Evolutionary conservation across 805 yeast genomes (phyloP).

Genomic region (Lachancea meyersii): DNA sequence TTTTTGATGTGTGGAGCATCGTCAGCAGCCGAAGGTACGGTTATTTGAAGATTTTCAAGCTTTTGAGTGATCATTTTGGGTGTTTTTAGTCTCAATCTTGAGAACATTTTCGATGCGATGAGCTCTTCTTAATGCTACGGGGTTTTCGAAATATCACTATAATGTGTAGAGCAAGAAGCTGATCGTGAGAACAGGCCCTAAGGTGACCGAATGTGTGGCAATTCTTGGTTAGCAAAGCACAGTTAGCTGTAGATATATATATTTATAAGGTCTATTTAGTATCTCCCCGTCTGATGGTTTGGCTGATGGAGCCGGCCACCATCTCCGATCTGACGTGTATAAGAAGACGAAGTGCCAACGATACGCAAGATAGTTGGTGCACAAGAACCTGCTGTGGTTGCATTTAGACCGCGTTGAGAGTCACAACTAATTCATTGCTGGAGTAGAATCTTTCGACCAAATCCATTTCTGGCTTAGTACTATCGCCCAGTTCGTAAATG

Average conservation of each 20-base stretch:
- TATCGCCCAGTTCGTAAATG: conserved; percentile 75
- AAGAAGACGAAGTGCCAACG: too few species aligned
- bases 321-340: too few species aligned
- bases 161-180: too few species aligned
- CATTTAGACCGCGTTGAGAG: neutral
- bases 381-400: too few species aligned
- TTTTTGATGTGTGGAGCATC: neutral
- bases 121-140: neutral
- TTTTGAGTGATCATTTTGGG: conserved; percentile 1
- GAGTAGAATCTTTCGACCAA: conserved; percentile 72
- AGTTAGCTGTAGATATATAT: too few species aligned
- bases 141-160: neutral
- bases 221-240: too few species aligned
- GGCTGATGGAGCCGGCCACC: too few species aligned
- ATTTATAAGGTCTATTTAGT: too few species aligned
- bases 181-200: neutral
- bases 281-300: too few species aligned
- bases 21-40: conserved; percentile 1
- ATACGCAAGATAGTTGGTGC: too few species aligned
- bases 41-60: neutral
- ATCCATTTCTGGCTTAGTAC: conserved; percentile 51
- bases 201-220: too few species aligned
- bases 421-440: conserved; percentile 4
- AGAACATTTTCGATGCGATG: conserved; percentile 2
- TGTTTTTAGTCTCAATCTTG: neutral